A percentile compares a stretch with the other conserved stretches of the same genome.
Evolutionary conservation across 495 filamentous ascomycete species (phyloP).

Genomic region (Neurospora africana): DNA sequence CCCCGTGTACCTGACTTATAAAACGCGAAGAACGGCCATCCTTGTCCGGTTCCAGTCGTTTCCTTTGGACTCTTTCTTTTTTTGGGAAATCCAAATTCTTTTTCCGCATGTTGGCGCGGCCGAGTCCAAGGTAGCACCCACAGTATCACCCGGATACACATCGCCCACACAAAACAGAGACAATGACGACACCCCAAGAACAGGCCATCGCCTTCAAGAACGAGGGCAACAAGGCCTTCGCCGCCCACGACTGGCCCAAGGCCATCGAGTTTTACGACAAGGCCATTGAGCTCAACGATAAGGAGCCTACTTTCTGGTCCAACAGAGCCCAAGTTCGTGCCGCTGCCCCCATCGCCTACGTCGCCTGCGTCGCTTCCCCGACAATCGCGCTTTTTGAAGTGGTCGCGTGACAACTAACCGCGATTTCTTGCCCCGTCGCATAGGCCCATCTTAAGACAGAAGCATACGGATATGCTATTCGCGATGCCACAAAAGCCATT

Average conservation of each 20-base stretch:
- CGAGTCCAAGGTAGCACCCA: conserved; percentile 7
- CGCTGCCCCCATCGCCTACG: neutral
- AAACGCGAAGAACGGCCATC: neutral
- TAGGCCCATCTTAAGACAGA: conserved; percentile 94
- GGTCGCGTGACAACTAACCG: conserved; percentile 38
- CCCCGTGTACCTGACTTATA: neutral
- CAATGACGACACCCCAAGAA: conserved; percentile 30
- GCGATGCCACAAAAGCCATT: conserved; percentile 88
- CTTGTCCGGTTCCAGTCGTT: neutral
- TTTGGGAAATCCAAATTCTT: neutral
- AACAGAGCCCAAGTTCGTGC: conserved; percentile 81
- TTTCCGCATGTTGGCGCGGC: conserved; percentile 6
- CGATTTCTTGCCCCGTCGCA: neutral
- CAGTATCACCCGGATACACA: neutral
- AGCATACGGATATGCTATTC: conserved; percentile 82
- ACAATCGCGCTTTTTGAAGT: neutral
- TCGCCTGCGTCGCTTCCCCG: neutral
- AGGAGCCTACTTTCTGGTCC: conserved; percentile 80
- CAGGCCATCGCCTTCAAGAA: conserved; percentile 76
- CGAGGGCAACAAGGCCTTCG: conserved; percentile 89
- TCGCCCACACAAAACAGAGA: neutral
- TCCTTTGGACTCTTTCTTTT: neutral
- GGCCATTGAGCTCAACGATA: conserved; percentile 77
- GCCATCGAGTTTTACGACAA: conserved; percentile 81
- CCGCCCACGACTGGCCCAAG: conserved; percentile 71